Base-by-base conservation (phyloP, 768 basidiomycete genomes). In the Chalciporus sphaerocephalus region DNA sequence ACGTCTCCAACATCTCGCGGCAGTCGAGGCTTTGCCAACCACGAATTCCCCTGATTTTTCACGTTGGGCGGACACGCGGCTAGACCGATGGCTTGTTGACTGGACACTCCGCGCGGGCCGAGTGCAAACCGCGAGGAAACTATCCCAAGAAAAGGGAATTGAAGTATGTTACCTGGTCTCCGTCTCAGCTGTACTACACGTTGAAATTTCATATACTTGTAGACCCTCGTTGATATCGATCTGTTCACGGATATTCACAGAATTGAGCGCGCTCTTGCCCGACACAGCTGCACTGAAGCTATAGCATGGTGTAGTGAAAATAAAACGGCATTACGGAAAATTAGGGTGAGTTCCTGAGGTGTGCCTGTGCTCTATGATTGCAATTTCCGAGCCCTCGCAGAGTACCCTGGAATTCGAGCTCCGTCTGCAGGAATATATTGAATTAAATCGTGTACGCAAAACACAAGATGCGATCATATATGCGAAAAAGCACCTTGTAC, bases 301-400 rank as follows among this genome's bases (percentile, higher is more conserved):
- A 73, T 99, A 37, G 75, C 81, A 16, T 99, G 95, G 95, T 97
- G 93, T 57, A 92, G 82, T 51, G 96, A 99, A 74, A 97, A 99
- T 68, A 87, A 94, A 63, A 79, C 83, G 23, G 88, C 90, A 11
- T 76, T 99, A 50, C 83, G 91, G 42, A 98, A 97, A 73, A 81
- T 84, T 60, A 94, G 90, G 79, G 94, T 85, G 27, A 48, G 56
- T 55, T 35, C 41, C 30, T 25, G 48, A 40, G 42, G 38, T 44
- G 41, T 34, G 44, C 27, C 46, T 43, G 25, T 38, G 53, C 46
- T 27, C 40, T 38, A 30, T 52, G 44, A 32, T 37, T 50, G 40
- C 47, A 47, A 54, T 54, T 50, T 52, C 56, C 50, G 55, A 25
- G 24, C 38, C 40, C 44, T 40, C 45, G 37, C 66, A 97, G 93